Evolutionary conservation across 768 basidiomycete genomes (phyloP).

Genomic region (Tubosaeta sp.): DNA sequence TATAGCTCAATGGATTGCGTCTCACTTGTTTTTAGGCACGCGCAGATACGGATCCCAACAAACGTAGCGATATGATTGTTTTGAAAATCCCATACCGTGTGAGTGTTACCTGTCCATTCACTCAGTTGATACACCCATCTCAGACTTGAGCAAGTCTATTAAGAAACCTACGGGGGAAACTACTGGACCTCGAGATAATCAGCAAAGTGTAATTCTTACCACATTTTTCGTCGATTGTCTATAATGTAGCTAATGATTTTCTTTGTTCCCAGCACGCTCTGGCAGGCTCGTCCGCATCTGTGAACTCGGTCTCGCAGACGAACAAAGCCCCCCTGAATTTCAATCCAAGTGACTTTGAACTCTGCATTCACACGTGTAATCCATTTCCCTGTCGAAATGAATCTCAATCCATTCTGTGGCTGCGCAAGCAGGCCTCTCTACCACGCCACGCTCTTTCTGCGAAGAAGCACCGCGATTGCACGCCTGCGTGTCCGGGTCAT

Average conservation of each 20-base stretch:
- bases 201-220: conserved; percentile 8
- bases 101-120: neutral
- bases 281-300: neutral
- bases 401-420: conserved; percentile 24
- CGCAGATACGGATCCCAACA: conserved; percentile 3
- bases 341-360: conserved; percentile 16
- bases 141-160: conserved; percentile 5
- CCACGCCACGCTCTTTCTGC: conserved; percentile 25
- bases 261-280: neutral
- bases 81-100: conserved; percentile 23
- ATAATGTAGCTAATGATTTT: neutral
- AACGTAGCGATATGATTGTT: conserved; percentile 19
- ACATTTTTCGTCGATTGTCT: neutral
- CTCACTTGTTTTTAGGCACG: conserved; percentile 12
- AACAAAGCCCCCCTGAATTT: neutral
- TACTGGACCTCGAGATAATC: neutral
- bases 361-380: conserved; percentile 28
- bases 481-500: conserved; percentile 19
- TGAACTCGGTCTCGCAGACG: conserved; percentile 4
- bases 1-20: neutral
- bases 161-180: conserved; percentile 7
- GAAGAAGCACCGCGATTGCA: conserved; percentile 19
- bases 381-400: conserved; percentile 22
- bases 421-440: conserved; percentile 16
- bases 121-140: neutral